phyloP scores from a whole-genome alignment of 2,329 filamentous ascomycete species.

The Tolypocladium ovalisporum region DNA sequence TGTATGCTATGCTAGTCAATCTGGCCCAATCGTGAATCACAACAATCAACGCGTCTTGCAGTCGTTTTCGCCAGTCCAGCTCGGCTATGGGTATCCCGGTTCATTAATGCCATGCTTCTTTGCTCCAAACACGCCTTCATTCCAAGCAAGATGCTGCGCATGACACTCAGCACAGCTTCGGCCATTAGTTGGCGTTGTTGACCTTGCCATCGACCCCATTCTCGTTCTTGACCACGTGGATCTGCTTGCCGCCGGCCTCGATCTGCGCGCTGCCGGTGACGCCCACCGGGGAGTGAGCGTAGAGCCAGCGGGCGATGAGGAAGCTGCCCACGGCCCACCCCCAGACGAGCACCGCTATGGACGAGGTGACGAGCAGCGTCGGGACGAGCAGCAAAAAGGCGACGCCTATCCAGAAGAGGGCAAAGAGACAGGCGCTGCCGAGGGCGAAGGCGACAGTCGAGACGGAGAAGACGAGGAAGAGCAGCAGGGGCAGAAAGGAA shows the following conservation, averaged over 20 bases:
- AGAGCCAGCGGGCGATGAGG: constrained; percentile 34
- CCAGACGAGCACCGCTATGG: constrained; percentile 54
- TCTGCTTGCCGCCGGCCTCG: constrained; percentile 8
- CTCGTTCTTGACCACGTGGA: constrained; percentile 11
- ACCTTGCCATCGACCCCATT: constrained; percentile 10
- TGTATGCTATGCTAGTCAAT: background rate
- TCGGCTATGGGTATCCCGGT: background rate
- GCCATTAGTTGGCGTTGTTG: background rate
- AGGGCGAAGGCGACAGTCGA: constrained; percentile 53
- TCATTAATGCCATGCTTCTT: background rate
- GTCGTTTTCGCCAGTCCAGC: background rate
- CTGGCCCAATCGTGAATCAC: background rate
- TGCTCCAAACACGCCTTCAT: background rate
- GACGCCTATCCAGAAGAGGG: constrained; percentile 55
- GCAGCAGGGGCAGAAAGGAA: constrained; percentile 52
- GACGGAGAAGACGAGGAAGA: constrained; percentile 58
- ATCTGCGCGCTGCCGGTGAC: constrained; percentile 9
- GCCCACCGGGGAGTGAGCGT: constrained; percentile 20
- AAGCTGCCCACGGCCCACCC: constrained; percentile 55
- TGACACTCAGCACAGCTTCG: background rate
- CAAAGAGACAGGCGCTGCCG: constrained; percentile 51
- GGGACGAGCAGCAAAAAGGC: constrained; percentile 59
- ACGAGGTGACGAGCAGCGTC: constrained; percentile 54
- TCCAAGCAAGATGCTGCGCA: background rate
- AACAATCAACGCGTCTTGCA: background rate